phyloP scores from a whole-genome alignment of 2,329 filamentous ascomycete genomes.

The Fusarium dlaminii region DNA sequence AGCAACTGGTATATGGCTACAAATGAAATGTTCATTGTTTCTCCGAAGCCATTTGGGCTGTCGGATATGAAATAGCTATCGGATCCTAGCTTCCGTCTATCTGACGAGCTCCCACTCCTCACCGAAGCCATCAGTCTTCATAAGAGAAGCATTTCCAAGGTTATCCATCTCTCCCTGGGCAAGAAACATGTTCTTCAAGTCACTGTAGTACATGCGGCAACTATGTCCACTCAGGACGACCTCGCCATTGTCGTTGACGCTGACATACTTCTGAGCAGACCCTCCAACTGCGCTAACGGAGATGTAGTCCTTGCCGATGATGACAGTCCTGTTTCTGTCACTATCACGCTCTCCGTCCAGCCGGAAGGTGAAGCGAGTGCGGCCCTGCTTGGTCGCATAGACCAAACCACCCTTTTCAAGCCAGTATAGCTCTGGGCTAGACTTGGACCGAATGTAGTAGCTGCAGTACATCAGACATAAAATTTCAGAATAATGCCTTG shows the following conservation, averaged over 20 bases:
- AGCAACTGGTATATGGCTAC: not conserved
- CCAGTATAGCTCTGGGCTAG: not conserved
- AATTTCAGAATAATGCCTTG: not conserved
- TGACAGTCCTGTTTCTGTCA: not conserved
- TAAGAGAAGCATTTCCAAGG: not conserved
- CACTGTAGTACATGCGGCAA: not conserved
- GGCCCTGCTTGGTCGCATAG: not conserved
- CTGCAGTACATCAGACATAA: not conserved
- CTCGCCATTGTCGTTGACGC: not conserved
- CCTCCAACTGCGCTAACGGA: not conserved
- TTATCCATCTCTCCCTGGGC: not conserved
- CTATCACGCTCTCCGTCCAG: not conserved
- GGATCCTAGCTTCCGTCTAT: not conserved
- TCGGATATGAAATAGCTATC: not conserved
- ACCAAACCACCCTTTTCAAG: not conserved
- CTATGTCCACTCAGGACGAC: not conserved
- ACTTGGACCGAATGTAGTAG: slow-evolving; percentile 15
- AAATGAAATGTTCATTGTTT: not conserved
- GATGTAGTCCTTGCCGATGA: not conserved
- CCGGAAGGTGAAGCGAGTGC: not conserved
- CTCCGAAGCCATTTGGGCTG: not conserved
- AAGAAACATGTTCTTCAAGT: slow-evolving; percentile 2
- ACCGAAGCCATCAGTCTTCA: not conserved
- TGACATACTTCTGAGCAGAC: not conserved
- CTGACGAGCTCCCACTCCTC: slow-evolving; percentile 30